Percentiles rank a stretch among this genome's conserved stretches.
These are phyloP conservation scores for Geosmithia flava DNA, from an alignment of 2,329 filamentous ascomycete genomes.

Conservation along the genomic window DNA sequence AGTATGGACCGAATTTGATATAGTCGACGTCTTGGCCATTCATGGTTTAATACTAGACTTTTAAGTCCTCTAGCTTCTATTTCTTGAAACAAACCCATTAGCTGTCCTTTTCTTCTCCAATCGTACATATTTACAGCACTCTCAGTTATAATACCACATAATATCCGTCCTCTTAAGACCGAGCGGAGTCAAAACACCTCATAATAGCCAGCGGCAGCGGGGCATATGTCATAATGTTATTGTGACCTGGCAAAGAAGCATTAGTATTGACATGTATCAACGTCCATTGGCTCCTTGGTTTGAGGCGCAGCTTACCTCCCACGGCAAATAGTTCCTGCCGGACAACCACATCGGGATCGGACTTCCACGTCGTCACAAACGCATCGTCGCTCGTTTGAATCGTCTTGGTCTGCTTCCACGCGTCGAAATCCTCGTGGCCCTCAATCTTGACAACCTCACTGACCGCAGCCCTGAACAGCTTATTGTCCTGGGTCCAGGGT, in stretches of 20 bases:
- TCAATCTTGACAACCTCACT: conserved; percentile 30
- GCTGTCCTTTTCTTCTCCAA: no score
- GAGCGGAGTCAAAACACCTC: conserved; percentile 42
- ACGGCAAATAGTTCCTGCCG: conserved; percentile 41
- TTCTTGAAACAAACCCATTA: no score
- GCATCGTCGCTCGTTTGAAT: conserved; percentile 28
- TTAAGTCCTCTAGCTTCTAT: no score
- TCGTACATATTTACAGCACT: no score
- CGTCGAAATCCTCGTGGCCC: conserved; percentile 23
- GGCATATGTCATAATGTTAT: conserved; percentile 53
- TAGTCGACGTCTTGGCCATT: no score
- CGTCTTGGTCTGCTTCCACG: conserved; percentile 33
- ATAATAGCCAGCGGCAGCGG: conserved; percentile 52
- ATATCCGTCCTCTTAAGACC: no score
- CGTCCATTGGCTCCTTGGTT: neutral
- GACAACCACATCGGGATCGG: conserved; percentile 32
- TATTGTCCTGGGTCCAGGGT: conserved; percentile 56
- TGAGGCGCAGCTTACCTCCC: conserved; percentile 31
- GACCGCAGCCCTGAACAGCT: conserved; percentile 48
- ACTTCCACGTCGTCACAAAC: conserved; percentile 33
- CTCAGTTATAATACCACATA: no score
- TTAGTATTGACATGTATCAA: conserved; percentile 1
- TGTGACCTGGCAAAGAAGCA: conserved; percentile 42
- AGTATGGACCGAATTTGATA: no score
- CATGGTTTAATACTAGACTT: no score